Percentiles rank a stretch among this genome's conserved stretches.
Conservation (phyloP, 2,329 filamentous ascomycete genomes). For the Cercospora zeae-maydis region DNA sequence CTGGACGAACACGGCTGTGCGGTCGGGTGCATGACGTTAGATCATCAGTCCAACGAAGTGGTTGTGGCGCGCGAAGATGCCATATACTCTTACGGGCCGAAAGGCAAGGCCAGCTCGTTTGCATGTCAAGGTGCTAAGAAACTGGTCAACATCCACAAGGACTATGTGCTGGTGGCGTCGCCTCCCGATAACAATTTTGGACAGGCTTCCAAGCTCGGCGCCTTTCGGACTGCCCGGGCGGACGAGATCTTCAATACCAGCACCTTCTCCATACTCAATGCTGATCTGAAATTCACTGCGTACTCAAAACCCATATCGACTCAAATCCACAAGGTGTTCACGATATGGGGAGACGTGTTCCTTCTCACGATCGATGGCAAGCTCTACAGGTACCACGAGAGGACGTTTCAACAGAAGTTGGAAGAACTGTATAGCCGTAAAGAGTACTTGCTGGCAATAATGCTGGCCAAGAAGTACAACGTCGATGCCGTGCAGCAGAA, state of each 20-base stretch:
- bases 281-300: conserved; percentile 82
- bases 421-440: conserved; percentile 93
- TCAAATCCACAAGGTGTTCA: conserved; percentile 73
- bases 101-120: conserved; percentile 81
- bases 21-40: conserved; percentile 91
- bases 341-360: conserved; percentile 88
- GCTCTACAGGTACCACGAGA: conserved; percentile 86
- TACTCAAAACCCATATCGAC: conserved; percentile 83
- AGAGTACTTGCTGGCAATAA: conserved; percentile 86
- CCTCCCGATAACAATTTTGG: conserved; percentile 61
- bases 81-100: conserved; percentile 84
- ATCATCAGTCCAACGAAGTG: conserved; percentile 74
- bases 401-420: conserved; percentile 81
- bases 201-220: conserved; percentile 61
- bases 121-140: conserved; percentile 91
- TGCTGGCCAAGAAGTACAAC: conserved; percentile 83
- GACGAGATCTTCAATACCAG: conserved; percentile 82
- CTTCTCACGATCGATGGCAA: conserved; percentile 90
- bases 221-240: conserved; percentile 68
- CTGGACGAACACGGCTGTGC: conserved; percentile 87
- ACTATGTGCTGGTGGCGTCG: conserved; percentile 84
- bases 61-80: conserved; percentile 93
- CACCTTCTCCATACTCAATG: conserved; percentile 87
- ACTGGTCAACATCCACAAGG: conserved; percentile 70
- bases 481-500: conserved; percentile 80